A percentile compares a stretch with the other conserved stretches of the same genome.
Conservation (phyloP, 805 yeast genomes). For the Cyberlindnera americana region DNA sequence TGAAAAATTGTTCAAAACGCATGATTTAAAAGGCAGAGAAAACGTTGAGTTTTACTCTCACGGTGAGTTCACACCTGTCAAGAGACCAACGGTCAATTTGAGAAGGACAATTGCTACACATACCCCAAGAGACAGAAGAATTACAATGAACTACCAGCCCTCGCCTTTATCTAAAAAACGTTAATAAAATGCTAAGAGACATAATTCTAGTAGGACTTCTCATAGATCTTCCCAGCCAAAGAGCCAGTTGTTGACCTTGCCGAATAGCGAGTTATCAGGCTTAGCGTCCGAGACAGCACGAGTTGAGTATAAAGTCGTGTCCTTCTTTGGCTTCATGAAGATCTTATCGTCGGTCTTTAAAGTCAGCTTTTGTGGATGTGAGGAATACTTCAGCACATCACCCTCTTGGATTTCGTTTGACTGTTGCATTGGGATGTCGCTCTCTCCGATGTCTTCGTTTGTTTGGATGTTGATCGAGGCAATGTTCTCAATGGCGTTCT, state of each 20-base stretch:
- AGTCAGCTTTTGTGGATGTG: constrained; percentile 27
- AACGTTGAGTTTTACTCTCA: constrained; percentile 31
- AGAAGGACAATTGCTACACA: constrained; percentile 13
- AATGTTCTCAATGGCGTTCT: constrained; percentile 56
- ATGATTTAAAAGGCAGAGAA: constrained; percentile 35
- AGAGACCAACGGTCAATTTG: constrained; percentile 16
- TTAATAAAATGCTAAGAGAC: no score
- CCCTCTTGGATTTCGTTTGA: constrained; percentile 10
- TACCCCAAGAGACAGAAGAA: constrained; percentile 17
- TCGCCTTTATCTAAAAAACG: constrained; percentile 22
- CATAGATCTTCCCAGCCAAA: constrained; percentile 58
- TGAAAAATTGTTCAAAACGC: constrained; percentile 47
- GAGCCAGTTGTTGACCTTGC: constrained; percentile 36
- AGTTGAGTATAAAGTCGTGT: constrained; percentile 23
- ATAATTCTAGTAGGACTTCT: no score
- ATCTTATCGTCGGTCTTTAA: constrained; percentile 42
- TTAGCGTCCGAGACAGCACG: constrained; percentile 26
- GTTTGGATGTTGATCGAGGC: constrained; percentile 39
- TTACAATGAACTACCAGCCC: constrained; percentile 14
- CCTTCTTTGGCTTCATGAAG: constrained; percentile 28
- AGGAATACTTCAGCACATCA: constrained; percentile 15
- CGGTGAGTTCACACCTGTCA: constrained; percentile 30
- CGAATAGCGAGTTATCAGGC: constrained; percentile 17
- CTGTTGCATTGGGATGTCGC: constrained; percentile 17
- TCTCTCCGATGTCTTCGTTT: constrained; percentile 47